Evolutionary conservation across 1,284 basidiomycete species (phyloP).

Genomic region (Neotropicomus parvogracilis): DNA sequence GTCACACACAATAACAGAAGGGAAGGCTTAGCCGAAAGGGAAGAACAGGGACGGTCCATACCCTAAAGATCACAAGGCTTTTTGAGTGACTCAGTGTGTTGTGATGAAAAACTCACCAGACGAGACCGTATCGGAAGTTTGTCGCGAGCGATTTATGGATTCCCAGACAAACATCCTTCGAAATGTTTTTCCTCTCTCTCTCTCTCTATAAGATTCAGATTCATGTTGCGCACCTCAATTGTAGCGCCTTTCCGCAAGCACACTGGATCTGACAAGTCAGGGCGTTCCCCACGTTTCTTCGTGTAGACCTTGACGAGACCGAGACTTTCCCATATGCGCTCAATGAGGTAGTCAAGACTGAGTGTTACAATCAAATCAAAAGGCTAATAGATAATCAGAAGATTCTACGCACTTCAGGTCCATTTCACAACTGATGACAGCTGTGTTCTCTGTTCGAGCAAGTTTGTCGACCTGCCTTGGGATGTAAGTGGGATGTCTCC

Average conservation of each 20-base stretch:
- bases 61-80: slow-evolving; percentile 12
- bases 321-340: slow-evolving; percentile 87
- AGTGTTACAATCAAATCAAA: not conserved
- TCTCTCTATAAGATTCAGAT: not conserved
- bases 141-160: slow-evolving; percentile 87
- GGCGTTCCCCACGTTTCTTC: slow-evolving; percentile 92
- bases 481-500: not conserved
- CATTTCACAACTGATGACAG: slow-evolving; percentile 94
- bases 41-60: slow-evolving; percentile 14
- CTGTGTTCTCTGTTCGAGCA: slow-evolving; percentile 81
- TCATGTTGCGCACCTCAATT: slow-evolving; percentile 62
- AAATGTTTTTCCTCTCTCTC: not conserved
- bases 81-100: not conserved
- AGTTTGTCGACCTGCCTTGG: slow-evolving; percentile 65
- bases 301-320: slow-evolving; percentile 91
- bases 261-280: slow-evolving; percentile 90
- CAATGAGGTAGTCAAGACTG: slow-evolving; percentile 85
- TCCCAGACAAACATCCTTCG: slow-evolving; percentile 81
- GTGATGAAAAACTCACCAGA: slow-evolving; percentile 58
- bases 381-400: not conserved
- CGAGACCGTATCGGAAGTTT: slow-evolving; percentile 90
- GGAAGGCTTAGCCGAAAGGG: slow-evolving; percentile 20
- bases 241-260: slow-evolving; percentile 90
- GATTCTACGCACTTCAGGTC: slow-evolving; percentile 65
- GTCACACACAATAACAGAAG: slow-evolving; percentile 9